These are phyloP conservation scores for Pyronema omphalodes DNA, from an alignment of 495 filamentous ascomycete genomes.

Conservation along the genomic window DNA sequence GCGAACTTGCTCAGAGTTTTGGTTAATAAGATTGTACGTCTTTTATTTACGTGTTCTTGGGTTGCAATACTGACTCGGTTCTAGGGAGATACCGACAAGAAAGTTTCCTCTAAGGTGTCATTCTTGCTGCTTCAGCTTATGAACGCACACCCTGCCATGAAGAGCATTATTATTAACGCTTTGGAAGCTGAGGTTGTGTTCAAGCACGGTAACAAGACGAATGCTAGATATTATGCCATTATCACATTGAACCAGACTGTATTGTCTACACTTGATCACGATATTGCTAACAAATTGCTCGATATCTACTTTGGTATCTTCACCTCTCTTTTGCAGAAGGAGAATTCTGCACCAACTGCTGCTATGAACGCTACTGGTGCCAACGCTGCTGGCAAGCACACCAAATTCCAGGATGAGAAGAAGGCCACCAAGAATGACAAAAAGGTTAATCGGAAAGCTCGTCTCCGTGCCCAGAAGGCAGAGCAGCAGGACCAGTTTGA, in stretches of 20 bases:
- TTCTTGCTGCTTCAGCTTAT: slow-evolving; percentile 82
- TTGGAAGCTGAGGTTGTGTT: slow-evolving; percentile 79
- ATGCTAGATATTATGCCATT: slow-evolving; percentile 87
- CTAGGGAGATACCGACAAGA: slow-evolving; percentile 72
- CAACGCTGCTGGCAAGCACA: slow-evolving; percentile 22
- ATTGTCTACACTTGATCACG: slow-evolving; percentile 52
- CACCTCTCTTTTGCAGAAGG: slow-evolving; percentile 51
- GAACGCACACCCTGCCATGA: slow-evolving; percentile 81
- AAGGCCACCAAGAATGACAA: slow-evolving; percentile 15
- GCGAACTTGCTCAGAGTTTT: slow-evolving; percentile 77
- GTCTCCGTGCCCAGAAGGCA: slow-evolving; percentile 26
- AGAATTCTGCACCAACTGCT: slow-evolving; percentile 18
- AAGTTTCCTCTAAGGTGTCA: slow-evolving; percentile 80
- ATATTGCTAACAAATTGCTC: slow-evolving; percentile 61
- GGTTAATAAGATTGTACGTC: slow-evolving; percentile 61
- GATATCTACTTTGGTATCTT: slow-evolving; percentile 84
- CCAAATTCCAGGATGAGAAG: slow-evolving; percentile 12
- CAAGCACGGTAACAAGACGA: slow-evolving; percentile 62
- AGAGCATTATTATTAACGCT: slow-evolving; percentile 58
- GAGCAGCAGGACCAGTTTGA: slow-evolving; percentile 38
- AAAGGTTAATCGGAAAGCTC: slow-evolving; percentile 19
- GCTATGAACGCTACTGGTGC: slow-evolving; percentile 16
- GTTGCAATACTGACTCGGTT: neutral
- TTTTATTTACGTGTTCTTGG: neutral
- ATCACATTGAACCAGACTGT: slow-evolving; percentile 96